phyloP scores from a whole-genome alignment of 106 monocot genomes.

The Iris macrosiphon region DNA sequence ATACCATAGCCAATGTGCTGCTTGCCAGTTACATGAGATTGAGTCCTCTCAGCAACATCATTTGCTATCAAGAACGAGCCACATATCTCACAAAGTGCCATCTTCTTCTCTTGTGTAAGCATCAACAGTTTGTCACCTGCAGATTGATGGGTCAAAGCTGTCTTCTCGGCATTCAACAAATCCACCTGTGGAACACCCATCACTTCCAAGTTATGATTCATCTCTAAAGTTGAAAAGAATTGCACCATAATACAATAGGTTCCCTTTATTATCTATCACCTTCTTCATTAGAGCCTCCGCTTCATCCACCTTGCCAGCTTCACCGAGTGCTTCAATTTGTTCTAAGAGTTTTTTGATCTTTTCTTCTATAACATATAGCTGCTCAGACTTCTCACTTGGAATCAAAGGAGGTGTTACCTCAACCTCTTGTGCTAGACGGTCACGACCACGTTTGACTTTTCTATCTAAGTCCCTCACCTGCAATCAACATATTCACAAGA shows the following conservation, averaged over 20 bases:
- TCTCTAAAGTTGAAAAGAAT: not conserved
- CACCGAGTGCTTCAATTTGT: conserved; percentile 76
- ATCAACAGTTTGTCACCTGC: conserved; percentile 43
- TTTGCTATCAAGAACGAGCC: conserved; percentile 81
- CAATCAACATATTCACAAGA: conserved; percentile 1
- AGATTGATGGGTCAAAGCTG: conserved; percentile 42
- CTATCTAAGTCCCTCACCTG: conserved; percentile 80
- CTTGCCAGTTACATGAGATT: conserved; percentile 80
- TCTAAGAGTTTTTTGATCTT: conserved; percentile 74
- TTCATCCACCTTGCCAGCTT: conserved; percentile 83
- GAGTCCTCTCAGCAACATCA: conserved; percentile 83
- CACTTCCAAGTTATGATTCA: not conserved
- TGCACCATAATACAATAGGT: too few relatives aligned
- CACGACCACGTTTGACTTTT: conserved; percentile 77
- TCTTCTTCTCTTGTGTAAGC: conserved; percentile 83
- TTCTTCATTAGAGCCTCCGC: conserved; percentile 85
- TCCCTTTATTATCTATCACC: conserved; percentile 15
- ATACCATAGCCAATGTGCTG: conserved; percentile 88
- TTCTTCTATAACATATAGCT: conserved; percentile 56
- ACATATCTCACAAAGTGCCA: conserved; percentile 88
- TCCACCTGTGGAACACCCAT: conserved; percentile 60
- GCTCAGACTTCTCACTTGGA: conserved; percentile 54
- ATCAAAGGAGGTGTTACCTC: conserved; percentile 32
- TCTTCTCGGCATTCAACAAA: conserved; percentile 61
- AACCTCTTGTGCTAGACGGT: conserved; percentile 62